Conservation (phyloP, 768 basidiomycete species). For the Amanita phalloides region DNA sequence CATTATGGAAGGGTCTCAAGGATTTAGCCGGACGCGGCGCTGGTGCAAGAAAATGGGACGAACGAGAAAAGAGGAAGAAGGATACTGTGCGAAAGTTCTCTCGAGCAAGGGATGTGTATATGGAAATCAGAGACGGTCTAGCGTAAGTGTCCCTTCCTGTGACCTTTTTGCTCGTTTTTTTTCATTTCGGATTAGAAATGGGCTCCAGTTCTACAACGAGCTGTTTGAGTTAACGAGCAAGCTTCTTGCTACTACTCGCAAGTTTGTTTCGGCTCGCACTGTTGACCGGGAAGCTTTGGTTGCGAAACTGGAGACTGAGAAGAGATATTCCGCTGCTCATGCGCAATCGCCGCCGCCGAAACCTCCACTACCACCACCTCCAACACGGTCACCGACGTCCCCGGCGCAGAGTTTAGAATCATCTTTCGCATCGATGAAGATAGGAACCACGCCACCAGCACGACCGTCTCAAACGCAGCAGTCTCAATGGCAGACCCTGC, state of each 20-base stretch:
- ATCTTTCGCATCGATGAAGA: constrained; percentile 47
- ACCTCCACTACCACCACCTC: constrained; percentile 32
- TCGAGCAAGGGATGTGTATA: constrained; percentile 72
- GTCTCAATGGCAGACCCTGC: constrained; percentile 13
- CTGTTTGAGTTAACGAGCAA: constrained; percentile 51
- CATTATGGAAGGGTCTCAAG: constrained; percentile 64
- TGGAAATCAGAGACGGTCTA: constrained; percentile 78
- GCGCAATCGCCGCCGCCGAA: constrained; percentile 37
- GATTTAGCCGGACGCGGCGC: constrained; percentile 68
- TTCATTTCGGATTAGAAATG: constrained; percentile 46
- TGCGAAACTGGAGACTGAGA: constrained; percentile 63
- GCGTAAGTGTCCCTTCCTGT: constrained; percentile 40
- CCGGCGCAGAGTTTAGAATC: constrained; percentile 33
- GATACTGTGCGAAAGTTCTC: constrained; percentile 65
- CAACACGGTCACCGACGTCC: constrained; percentile 5
- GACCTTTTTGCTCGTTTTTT: neutral
- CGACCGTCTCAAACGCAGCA: constrained; percentile 13
- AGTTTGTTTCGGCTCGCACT: constrained; percentile 53
- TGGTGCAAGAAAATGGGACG: constrained; percentile 73
- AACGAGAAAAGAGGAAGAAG: constrained; percentile 68
- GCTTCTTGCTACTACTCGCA: constrained; percentile 46
- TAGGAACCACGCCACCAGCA: constrained; percentile 20
- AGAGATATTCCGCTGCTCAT: constrained; percentile 42
- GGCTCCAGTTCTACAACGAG: constrained; percentile 81
- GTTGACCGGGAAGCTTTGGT: constrained; percentile 62